A percentile compares a stretch with the other conserved stretches of the same genome.
These are phyloP conservation scores for Acrocalymma vagum DNA, from an alignment of 2,329 filamentous ascomycete species.

Conservation along the genomic window DNA sequence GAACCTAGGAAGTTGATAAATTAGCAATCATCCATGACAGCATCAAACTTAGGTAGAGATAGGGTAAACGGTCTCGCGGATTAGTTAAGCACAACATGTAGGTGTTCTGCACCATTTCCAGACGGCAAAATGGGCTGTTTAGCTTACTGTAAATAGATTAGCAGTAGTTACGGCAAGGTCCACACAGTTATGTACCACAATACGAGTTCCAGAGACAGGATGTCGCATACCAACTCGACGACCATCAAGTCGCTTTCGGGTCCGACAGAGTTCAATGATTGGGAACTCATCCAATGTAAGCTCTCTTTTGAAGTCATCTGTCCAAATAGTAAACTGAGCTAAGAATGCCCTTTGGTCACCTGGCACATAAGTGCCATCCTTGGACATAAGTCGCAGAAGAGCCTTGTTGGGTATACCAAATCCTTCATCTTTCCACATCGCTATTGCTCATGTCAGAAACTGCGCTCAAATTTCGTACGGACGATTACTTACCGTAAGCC, in stretches of 20 bases:
- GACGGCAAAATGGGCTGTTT: no score
- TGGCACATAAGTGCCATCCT: slow-evolving; percentile 46
- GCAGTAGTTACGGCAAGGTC: no score
- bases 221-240: slow-evolving; percentile 70
- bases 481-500: slow-evolving; percentile 60
- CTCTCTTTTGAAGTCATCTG: slow-evolving; percentile 69
- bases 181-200: no score
- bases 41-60: no score
- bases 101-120: no score
- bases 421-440: slow-evolving; percentile 82
- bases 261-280: slow-evolving; percentile 70
- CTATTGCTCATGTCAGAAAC: slow-evolving; percentile 18
- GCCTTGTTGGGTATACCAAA: slow-evolving; percentile 78
- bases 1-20: no score
- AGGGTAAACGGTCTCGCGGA: no score
- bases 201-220: slow-evolving; percentile 58
- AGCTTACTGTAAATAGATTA: no score
- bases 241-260: slow-evolving; percentile 66
- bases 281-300: slow-evolving; percentile 71
- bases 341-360: slow-evolving; percentile 62
- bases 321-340: slow-evolving; percentile 68
- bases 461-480: neutral
- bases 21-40: no score
- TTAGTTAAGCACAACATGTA: no score
- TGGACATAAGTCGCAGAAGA: slow-evolving; percentile 53